Evolutionary conservation across 352 stramenopile species (phyloP), one percentile per base, ranked within the genome.

Genomic region (Globisporangium carolinianum): DNA sequence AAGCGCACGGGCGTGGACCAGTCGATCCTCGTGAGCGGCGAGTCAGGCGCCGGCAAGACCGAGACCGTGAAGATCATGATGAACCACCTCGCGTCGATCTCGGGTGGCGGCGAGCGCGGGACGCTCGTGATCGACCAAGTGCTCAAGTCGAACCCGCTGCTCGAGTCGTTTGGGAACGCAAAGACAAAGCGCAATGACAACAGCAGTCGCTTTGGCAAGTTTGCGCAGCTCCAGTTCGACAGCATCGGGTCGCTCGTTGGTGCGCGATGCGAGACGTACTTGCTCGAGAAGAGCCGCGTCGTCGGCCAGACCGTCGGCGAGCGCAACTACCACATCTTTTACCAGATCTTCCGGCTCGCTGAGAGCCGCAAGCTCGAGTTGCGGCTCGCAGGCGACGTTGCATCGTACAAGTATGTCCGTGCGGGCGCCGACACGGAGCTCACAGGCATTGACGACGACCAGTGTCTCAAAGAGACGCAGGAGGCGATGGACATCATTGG

Each of bases 251-350:
- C 71, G 15, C 72, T 88, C 17, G 79, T 89, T 8, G 82, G 82
- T 12, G 80, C 79, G 55, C 69, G 81, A 37, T 87, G 76, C 51
- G 79, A 89, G 59, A 98, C 94, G 1, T 99, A 98, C 69, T 69
- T 99, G 41, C 74, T 99, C 10, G 96, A 99, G 69, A 98, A 98
- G 69, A 95, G 91, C 42, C 91, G 96, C 15, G 82, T 99, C 4
- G 83, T 98, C 4, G 76, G 83, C 51, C 94, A 98, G 72, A 80
- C 79, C 1, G 49, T 75, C 17, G 87, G 90, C 0, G 96, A 99
- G 71, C 76, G 96, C 47, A 99, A 99, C 71, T 99, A 98, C 81
- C 96, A 99, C 73, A 86, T 99, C 41, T 99, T 99, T 71, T 98
- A 99, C 77, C 86, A 98, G 69, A 79, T 98, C 53, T 88, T 95